These are phyloP conservation scores for Murraya koenigii DNA, from an alignment of 345 rosid species.

Conservation along the genomic window DNA sequence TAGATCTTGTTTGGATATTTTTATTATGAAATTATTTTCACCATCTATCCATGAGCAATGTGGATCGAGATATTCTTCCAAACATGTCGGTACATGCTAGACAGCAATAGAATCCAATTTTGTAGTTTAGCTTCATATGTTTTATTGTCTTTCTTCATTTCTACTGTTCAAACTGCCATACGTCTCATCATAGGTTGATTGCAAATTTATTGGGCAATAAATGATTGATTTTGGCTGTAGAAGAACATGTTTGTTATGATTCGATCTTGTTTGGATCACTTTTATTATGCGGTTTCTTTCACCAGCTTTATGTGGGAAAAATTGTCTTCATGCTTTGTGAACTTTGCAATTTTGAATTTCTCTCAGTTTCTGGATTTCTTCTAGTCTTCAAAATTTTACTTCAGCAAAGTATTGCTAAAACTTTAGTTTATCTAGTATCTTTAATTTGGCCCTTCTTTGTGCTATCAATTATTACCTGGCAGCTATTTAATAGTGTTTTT, in stretches of 20 bases:
- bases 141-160: not conserved
- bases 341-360: not conserved
- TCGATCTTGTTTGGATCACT: not conserved
- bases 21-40: not conserved
- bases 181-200: not conserved
- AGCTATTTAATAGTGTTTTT: not conserved
- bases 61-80: constrained; percentile 3
- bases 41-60: not conserved
- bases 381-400: not conserved
- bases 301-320: not conserved
- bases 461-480: not conserved
- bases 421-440: not conserved
- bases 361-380: not conserved
- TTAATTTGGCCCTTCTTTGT: not conserved
- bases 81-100: not conserved
- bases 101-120: not conserved
- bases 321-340: not conserved
- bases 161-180: not conserved
- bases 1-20: not conserved
- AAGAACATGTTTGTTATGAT: not conserved
- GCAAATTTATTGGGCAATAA: not conserved
- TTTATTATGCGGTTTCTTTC: not conserved
- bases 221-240: not conserved
- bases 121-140: not conserved
- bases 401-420: not conserved